Percentiles rank a stretch among this genome's conserved stretches.
These are phyloP conservation scores for Fomitopsis pinicola DNA, from an alignment of 1,284 basidiomycete species.

Conservation along the genomic window DNA sequence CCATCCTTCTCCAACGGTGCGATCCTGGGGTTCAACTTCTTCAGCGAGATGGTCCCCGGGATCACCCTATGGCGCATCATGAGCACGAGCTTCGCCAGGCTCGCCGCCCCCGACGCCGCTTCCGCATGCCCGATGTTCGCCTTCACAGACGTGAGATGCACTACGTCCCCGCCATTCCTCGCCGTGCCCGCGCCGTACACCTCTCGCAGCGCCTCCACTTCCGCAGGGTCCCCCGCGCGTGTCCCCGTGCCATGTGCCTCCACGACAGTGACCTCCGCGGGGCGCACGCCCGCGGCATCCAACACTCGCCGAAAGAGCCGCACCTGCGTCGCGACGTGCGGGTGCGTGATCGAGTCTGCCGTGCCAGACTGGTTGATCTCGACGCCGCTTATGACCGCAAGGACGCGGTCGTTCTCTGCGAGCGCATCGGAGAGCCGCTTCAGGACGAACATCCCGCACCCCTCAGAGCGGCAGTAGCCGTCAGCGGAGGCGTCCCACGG, in stretches of 20 bases:
- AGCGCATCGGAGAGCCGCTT: slow-evolving; percentile 66
- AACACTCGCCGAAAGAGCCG: slow-evolving; percentile 49
- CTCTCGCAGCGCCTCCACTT: slow-evolving; percentile 57
- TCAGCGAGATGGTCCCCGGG: slow-evolving; percentile 56
- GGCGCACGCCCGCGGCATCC: slow-evolving; percentile 38
- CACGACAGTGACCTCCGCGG: slow-evolving; percentile 50
- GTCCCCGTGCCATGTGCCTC: slow-evolving; percentile 73
- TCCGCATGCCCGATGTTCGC: slow-evolving; percentile 72
- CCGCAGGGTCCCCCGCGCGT: slow-evolving; percentile 63
- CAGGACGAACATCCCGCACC: slow-evolving; percentile 66
- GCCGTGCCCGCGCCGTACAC: slow-evolving; percentile 38
- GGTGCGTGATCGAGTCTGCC: slow-evolving; percentile 66
- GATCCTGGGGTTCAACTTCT: slow-evolving; percentile 53
- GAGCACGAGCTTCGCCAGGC: slow-evolving; percentile 64
- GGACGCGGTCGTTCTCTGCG: slow-evolving; percentile 58
- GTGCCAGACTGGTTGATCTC: slow-evolving; percentile 68
- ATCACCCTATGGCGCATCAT: slow-evolving; percentile 58
- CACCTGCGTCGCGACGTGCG: slow-evolving; percentile 58
- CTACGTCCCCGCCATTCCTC: slow-evolving; percentile 40
- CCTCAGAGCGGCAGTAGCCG: slow-evolving; percentile 71
- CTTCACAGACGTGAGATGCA: slow-evolving; percentile 66
- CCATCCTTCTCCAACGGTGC: slow-evolving; percentile 43
- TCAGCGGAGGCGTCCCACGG: slow-evolving; percentile 68
- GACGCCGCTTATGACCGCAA: slow-evolving; percentile 62
- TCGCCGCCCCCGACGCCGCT: slow-evolving; percentile 68